Base-by-base conservation (phyloP, 176 grass and related monocot genomes). In the Triticum monococcum region DNA sequence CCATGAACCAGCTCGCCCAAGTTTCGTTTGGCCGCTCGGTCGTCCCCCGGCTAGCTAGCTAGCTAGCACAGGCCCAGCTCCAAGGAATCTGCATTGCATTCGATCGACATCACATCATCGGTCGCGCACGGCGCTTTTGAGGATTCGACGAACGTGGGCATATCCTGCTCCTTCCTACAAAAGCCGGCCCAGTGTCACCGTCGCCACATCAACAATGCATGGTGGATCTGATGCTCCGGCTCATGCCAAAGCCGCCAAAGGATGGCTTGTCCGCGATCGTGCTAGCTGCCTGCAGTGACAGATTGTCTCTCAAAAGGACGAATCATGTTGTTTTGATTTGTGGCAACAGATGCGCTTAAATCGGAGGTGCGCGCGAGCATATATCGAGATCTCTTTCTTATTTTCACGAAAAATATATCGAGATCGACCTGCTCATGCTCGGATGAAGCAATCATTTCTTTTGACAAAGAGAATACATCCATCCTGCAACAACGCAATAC, bases 71-170 rank as follows among this genome's bases (percentile, higher is more conserved):
- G 54, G 54, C 54, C 54, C 54, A 59, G 54, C 54, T 59, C 54
- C 16, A 18, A 18, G 54, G 54, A 59, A 59, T 59, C 54, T 59
- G 57, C 84, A 85, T 30, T 77, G 28, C 30, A 81, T 80, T 81
- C 54, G 60, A 76, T 65, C 18, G 71, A 33, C 68, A 40, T 75
- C 59, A 22, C 22, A 23, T 56, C 50, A 54, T 17, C 50, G 50
- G 5, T 7, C 50, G 50, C 14, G 50, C 50, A 17, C 16, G 50
- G 2, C 36, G 36, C 73, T 79, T 78, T 72, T 16, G 38, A 56
- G 17, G 67, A 85, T 85, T 81, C 68, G 60, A 28, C 59, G 3
- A 43, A 20, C 60, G 72, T 9, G n/a, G 11, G 76, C 73, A 61
- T 78, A 62, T 78, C 33, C 79, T 35, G 38, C 26, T 63, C 73